Evolutionary conservation across 176 grass and related monocot species (phyloP).

Genomic region (Ananas comosus): DNA sequence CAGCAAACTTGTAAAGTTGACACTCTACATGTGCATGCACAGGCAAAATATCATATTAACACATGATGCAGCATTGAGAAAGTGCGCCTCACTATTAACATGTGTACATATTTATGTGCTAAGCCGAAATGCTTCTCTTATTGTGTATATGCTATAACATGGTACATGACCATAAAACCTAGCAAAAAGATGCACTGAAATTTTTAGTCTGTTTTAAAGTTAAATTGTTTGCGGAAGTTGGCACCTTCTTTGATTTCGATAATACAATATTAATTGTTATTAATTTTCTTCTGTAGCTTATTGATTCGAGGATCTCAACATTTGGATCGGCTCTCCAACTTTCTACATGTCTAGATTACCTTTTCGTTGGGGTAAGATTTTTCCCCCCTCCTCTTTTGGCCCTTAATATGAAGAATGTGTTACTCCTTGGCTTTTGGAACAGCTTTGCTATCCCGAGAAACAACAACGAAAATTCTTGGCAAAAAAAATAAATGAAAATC

Average conservation of each 20-base stretch:
- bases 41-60: background rate
- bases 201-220: background rate
- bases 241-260: background rate
- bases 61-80: background rate
- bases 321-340: conserved; percentile 61
- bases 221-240: background rate
- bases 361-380: conserved; percentile 47
- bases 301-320: conserved; percentile 80
- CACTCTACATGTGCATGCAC: background rate
- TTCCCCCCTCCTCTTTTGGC: background rate
- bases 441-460: too few relatives aligned
- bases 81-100: background rate
- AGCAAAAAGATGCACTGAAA: background rate
- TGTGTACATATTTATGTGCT: background rate
- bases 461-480: too few relatives aligned
- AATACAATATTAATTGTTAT: conserved; percentile 8
- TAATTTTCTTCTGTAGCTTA: conserved; percentile 40
- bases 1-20: background rate
- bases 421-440: too few relatives aligned
- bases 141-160: background rate
- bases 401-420: background rate
- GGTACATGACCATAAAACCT: background rate
- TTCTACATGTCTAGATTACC: conserved; percentile 68
- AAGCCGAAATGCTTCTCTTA: background rate
- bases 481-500: too few relatives aligned